These are phyloP conservation scores for Capronia americana DNA, from an alignment of 2,329 filamentous ascomycete species.

Conservation along the genomic window DNA sequence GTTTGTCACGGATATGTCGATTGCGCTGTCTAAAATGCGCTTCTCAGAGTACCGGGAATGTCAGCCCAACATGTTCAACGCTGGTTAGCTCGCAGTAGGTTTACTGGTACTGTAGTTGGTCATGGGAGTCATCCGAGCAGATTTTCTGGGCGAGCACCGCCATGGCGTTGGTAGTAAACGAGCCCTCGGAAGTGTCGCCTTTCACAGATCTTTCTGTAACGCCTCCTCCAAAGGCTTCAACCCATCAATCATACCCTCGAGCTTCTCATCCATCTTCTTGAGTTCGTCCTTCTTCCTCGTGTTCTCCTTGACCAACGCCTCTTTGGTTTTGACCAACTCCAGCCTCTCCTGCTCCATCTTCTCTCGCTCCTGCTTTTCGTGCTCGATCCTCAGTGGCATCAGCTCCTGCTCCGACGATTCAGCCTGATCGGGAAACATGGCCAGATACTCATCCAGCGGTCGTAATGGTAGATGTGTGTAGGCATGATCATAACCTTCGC, in stretches of 20 bases:
- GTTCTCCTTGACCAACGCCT: constrained; percentile 74
- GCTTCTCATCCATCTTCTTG: constrained; percentile 85
- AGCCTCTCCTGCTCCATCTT: constrained; percentile 83
- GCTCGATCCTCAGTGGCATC: constrained; percentile 88
- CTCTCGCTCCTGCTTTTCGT: constrained; percentile 85
- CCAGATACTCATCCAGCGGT: constrained; percentile 80
- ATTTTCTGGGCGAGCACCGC: not conserved
- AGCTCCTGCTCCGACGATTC: constrained; percentile 76
- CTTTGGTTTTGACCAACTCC: constrained; percentile 74
- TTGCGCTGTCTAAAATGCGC: not conserved
- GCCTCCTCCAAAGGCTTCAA: constrained; percentile 36
- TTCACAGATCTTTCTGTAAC: constrained; percentile 37
- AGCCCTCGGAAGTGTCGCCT: not conserved
- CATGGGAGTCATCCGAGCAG: not conserved
- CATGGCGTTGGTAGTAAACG: not conserved
- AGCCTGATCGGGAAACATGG: constrained; percentile 75
- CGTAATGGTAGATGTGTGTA: constrained; percentile 86
- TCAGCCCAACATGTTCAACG: not conserved
- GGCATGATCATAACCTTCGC: constrained; percentile 90
- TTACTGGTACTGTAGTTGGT: not conserved
- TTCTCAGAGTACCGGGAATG: not conserved
- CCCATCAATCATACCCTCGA: constrained; percentile 90
- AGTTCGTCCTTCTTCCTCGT: constrained; percentile 94
- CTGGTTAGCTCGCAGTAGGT: not conserved
- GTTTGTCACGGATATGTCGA: not conserved